Percentiles rank a stretch among this genome's conserved stretches.
Conservation (phyloP, 192 early-diverging fungal species). For the Kappamyces sp. region DNA sequence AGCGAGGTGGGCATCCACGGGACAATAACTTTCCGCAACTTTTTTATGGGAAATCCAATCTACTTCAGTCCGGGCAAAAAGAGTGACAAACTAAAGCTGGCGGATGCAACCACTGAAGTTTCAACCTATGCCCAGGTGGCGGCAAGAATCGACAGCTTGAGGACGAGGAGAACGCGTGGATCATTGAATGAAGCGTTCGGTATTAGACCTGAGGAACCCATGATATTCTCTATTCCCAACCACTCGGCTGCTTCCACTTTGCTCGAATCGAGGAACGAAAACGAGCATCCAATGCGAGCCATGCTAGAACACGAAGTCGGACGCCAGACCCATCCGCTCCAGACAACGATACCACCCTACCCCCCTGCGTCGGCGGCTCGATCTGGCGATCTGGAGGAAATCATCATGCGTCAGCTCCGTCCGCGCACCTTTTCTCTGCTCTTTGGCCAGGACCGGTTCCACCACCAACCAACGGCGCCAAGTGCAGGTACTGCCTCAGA, state of each 20-base stretch:
- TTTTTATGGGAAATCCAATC: neutral
- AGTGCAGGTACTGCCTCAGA: neutral
- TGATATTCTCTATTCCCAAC: no score
- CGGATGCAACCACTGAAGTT: neutral
- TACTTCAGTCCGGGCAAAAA: neutral
- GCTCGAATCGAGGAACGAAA: neutral
- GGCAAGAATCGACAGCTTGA: no score
- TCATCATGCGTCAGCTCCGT: conserved; percentile 9
- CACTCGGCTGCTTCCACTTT: neutral
- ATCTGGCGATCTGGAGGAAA: conserved; percentile 6
- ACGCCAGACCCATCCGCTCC: neutral
- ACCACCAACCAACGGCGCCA: neutral
- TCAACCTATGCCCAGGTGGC: no score
- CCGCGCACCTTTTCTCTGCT: conserved; percentile 5
- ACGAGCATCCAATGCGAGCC: conserved; percentile 7
- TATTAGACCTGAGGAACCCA: no score
- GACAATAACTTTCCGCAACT: neutral
- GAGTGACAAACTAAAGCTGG: neutral
- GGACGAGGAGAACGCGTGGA: no score
- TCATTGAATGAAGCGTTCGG: no score
- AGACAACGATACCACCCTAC: no score
- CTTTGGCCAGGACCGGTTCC: neutral
- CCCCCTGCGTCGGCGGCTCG: neutral
- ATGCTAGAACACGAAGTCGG: neutral
- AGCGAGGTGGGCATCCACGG: no score